phyloP scores from a whole-genome alignment of 352 stramenopile genomes.

The Globisporangium solare region DNA sequence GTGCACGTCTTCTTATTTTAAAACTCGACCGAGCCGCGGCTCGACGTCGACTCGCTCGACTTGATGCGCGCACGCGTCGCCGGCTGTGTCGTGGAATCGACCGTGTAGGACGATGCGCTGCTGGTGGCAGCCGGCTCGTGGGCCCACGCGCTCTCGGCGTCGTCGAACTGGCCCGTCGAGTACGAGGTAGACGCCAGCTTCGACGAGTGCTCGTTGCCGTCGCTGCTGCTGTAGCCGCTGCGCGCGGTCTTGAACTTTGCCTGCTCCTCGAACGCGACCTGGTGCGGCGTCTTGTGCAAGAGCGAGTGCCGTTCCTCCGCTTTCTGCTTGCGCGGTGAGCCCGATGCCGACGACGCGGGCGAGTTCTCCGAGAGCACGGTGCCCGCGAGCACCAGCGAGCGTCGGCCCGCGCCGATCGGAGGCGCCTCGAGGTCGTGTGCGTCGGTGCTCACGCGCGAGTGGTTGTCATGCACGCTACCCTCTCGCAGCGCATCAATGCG shows the following conservation, averaged over 20 bases:
- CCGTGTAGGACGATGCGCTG: neutral
- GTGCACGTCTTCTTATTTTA: constrained; percentile 22
- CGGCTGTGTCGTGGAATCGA: neutral
- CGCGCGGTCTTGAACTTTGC: constrained; percentile 29
- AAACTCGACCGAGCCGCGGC: constrained; percentile 56
- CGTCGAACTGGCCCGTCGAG: constrained; percentile 43
- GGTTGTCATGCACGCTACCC: constrained; percentile 37
- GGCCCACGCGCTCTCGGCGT: constrained; percentile 17
- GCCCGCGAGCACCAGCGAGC: constrained; percentile 27
- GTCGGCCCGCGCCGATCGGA: constrained; percentile 15
- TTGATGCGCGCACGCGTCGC: constrained; percentile 13
- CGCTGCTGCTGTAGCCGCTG: constrained; percentile 21
- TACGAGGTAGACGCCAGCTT: constrained; percentile 9
- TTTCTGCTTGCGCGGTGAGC: constrained; percentile 2
- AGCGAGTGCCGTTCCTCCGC: constrained; percentile 9
- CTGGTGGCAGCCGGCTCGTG: constrained; percentile 4
- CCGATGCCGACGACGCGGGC: constrained; percentile 17
- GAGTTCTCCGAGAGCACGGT: constrained; percentile 33
- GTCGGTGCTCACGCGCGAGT: constrained; percentile 42
- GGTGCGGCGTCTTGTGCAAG: constrained; percentile 12
- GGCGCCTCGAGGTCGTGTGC: constrained; percentile 19
- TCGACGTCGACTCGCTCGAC: constrained; percentile 18
- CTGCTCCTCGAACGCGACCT: constrained; percentile 31
- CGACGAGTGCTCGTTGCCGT: constrained; percentile 12
- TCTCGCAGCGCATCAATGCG: constrained; percentile 61